Base-by-base conservation (phyloP, 2,329 filamentous ascomycete species). In the Aspergillus pseudoterreus region DNA sequence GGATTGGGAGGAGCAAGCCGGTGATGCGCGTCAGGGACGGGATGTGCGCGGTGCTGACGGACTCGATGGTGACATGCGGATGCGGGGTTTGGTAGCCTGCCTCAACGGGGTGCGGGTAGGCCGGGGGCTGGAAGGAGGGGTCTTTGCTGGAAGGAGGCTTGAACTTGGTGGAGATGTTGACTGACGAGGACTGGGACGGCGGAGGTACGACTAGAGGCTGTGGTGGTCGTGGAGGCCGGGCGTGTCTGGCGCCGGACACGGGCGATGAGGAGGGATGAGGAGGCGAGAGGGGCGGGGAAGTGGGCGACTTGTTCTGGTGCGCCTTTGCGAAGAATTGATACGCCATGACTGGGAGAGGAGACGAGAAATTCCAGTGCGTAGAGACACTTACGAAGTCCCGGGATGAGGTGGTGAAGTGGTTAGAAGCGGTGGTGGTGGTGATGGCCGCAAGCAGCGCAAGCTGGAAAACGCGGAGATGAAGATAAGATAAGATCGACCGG, bases 11-110 rank as follows among this genome's bases (percentile, higher is more conserved):
- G 2, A 84, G 75, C 4, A 84, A 69, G 49, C 76, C 72, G 46
- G 80, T 84, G 27, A 86, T 77, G 15, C 79, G 78, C 60, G 78
- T 80, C 63, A 84, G 75, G 6, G 77, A 76, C 17, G 77, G 75
- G 35, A 86, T 72, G 60, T 82, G 77, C 21, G 73, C 72, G 33
- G 75, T 73, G n/a, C 74, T 77, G 46, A 84, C 73, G 3, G 77
- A 69, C 3, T 77, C 72, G 43, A 86, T 68, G 21, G 78, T 74
- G 53, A 84, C 75, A 56, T 82, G 78, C 9, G 77, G 69, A 50
- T 74, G 71, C 50, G 69, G 63, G 51, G 73, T 68, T 49, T 62
- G 54, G 57, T 65, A 58, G 46, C 58, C 63, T 19, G 58, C 52
- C 49, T 55, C 54, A 52, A 59, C 63, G 33, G 60, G 59, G 50